Evolutionary conservation across 139 green algal species (phyloP).

Genomic region (Tetradesmus lagerheimii): DNA sequence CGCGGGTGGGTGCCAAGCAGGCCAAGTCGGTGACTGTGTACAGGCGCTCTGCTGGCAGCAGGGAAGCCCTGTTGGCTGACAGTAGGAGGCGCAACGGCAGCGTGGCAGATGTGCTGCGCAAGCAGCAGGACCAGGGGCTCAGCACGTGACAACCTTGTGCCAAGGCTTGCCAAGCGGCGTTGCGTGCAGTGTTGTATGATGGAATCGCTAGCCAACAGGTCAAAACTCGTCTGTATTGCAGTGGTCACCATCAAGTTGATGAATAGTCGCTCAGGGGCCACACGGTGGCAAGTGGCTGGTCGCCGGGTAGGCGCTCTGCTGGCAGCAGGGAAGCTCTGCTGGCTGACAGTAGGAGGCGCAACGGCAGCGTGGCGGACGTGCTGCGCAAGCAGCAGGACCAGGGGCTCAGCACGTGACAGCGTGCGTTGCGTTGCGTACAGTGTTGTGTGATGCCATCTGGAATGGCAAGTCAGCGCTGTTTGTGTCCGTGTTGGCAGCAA

Average conservation of each 20-base stretch:
- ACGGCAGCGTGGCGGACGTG: constrained; percentile 51
- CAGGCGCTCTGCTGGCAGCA: constrained; percentile 14
- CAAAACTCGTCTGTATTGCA: too few species aligned
- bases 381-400: constrained; percentile 36
- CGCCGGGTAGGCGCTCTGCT: too few species aligned
- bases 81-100: constrained; percentile 42
- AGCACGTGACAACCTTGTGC: background rate
- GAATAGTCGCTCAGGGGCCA: too few species aligned
- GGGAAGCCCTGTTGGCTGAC: constrained; percentile 42
- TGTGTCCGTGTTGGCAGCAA: too few species aligned
- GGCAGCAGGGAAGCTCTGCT: constrained; percentile 48
- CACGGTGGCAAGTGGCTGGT: too few species aligned
- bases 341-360: constrained; percentile 9
- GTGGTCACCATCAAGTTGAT: too few species aligned
- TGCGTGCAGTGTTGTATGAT: too few species aligned
- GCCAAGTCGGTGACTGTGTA: constrained; percentile 35
- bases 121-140: constrained; percentile 18
- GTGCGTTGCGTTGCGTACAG: too few species aligned
- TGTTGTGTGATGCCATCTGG: too few species aligned
- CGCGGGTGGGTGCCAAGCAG: background rate
- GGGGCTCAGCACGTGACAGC: background rate
- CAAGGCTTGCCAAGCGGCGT: too few species aligned
- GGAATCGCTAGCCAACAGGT: too few species aligned
- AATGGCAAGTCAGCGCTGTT: too few species aligned
- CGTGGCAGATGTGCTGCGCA: constrained; percentile 46